phyloP scores from a whole-genome alignment of 2,329 filamentous ascomycete genomes.

The Neophaeococcomyces mojaviensis region DNA sequence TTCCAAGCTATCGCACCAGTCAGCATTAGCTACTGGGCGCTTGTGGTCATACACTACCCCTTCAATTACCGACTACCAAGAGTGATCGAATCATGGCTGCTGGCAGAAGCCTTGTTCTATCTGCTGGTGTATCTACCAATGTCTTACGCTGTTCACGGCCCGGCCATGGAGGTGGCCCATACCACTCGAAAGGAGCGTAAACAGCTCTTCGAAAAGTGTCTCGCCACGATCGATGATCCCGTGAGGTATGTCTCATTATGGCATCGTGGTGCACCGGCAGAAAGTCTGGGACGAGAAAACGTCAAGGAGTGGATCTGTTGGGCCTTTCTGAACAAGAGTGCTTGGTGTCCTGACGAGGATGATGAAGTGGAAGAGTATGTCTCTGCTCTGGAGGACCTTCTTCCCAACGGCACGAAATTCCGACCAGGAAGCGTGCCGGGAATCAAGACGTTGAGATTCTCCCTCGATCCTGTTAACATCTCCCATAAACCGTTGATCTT shows the following conservation, averaged over 20 bases:
- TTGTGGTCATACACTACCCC: too few species aligned
- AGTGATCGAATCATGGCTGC: background rate
- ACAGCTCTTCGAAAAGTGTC: slow-evolving; percentile 51
- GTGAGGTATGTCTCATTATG: slow-evolving; percentile 55
- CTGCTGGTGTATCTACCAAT: slow-evolving; percentile 47
- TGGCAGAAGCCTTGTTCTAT: slow-evolving; percentile 47
- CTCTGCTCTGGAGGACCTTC: slow-evolving; percentile 44
- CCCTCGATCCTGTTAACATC: slow-evolving; percentile 56
- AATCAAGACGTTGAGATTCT: slow-evolving; percentile 50
- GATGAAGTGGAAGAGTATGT: slow-evolving; percentile 52
- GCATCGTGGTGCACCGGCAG: slow-evolving; percentile 54
- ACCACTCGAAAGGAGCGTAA: slow-evolving; percentile 43
- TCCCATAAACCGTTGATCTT: slow-evolving; percentile 56
- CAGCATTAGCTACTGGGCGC: too few species aligned
- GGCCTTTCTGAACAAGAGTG: slow-evolving; percentile 53
- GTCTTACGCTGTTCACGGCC: slow-evolving; percentile 43
- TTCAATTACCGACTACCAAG: background rate
- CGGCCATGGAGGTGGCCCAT: slow-evolving; percentile 43
- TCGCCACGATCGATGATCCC: slow-evolving; percentile 47
- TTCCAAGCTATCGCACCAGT: too few species aligned
- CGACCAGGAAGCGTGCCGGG: slow-evolving; percentile 49
- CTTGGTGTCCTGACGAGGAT: slow-evolving; percentile 32
- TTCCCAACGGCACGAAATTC: slow-evolving; percentile 41
- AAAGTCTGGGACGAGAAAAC: slow-evolving; percentile 60
- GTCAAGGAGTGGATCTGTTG: slow-evolving; percentile 59